These are phyloP conservation scores for Puccinellia tenuiflora DNA, from an alignment of 176 grass and related monocot genomes.

Conservation along the genomic window DNA sequence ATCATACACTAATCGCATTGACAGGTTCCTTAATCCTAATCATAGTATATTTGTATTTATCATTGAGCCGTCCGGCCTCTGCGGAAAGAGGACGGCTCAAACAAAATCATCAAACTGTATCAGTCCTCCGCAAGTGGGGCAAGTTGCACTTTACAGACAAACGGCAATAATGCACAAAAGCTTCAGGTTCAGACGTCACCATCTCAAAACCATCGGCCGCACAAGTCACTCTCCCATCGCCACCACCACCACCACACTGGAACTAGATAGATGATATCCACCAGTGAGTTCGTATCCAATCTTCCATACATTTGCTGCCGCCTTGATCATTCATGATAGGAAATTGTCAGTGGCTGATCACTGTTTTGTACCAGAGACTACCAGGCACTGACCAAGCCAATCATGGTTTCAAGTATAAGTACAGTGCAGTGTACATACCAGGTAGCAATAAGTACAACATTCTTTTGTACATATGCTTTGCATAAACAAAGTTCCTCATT, in stretches of 20 bases:
- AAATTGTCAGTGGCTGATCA: not conserved
- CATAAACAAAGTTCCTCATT: not conserved
- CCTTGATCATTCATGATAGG: not conserved
- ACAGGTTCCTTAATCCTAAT: not conserved
- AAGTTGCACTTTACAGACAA: not conserved
- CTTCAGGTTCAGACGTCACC: not conserved
- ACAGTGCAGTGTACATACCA: not conserved
- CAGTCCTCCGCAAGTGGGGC: constrained; percentile 20
- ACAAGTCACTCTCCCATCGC: constrained; percentile 16
- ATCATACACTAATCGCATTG: not conserved
- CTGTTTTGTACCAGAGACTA: not conserved
- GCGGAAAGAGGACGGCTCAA: not conserved
- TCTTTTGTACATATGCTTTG: not conserved
- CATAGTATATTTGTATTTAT: not conserved
- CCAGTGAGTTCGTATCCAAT: not conserved
- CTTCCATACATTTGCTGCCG: not conserved
- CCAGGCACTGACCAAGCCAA: not conserved
- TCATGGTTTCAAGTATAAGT: not conserved
- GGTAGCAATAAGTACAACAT: not conserved
- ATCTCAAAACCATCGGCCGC: not conserved
- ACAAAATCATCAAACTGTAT: not conserved
- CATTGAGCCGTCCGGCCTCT: not conserved
- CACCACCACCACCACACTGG: not conserved
- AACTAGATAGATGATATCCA: not conserved
- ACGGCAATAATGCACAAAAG: not conserved